phyloP scores from a whole-genome alignment of 192 early-diverging fungal genomes.

The Funneliformis geosporum region DNA sequence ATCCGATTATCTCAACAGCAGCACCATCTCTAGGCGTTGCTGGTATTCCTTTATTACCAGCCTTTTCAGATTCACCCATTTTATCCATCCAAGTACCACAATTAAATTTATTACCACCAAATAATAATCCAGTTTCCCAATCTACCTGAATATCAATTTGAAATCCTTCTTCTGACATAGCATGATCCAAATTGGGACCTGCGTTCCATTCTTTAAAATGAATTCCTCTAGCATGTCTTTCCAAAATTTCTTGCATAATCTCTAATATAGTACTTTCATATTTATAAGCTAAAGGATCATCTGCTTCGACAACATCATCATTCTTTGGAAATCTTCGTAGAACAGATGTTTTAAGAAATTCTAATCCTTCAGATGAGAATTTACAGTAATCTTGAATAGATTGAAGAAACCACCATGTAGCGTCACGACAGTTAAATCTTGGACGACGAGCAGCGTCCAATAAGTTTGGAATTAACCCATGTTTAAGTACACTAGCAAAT shows the following conservation, averaged over 20 bases:
- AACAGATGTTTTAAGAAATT: constrained; percentile 70
- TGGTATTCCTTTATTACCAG: constrained; percentile 88
- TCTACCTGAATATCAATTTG: constrained; percentile 74
- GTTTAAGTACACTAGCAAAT: constrained; percentile 89
- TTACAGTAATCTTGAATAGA: constrained; percentile 88
- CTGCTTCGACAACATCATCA: constrained; percentile 67
- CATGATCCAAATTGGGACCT: constrained; percentile 80
- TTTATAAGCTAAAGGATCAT: constrained; percentile 66
- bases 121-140: constrained; percentile 77
- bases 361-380: constrained; percentile 70
- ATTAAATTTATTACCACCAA: constrained; percentile 89
- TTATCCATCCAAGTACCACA: constrained; percentile 99
- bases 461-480: constrained; percentile 96
- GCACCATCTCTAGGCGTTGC: constrained; percentile 94
- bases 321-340: constrained; percentile 80
- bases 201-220: constrained; percentile 96
- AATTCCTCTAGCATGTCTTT: constrained; percentile 87
- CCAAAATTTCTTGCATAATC: constrained; percentile 88
- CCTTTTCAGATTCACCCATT: constrained; percentile 92
- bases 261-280: constrained; percentile 74
- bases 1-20: constrained; percentile 87
- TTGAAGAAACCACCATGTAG: constrained; percentile 95
- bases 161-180: constrained; percentile 93
- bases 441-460: constrained; percentile 83
- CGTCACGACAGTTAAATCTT: constrained; percentile 95